Evolutionary conservation across 2,329 filamentous ascomycete species (phyloP), one percentile per base, ranked within the genome.

Genomic region (Aspergillus texensis): DNA sequence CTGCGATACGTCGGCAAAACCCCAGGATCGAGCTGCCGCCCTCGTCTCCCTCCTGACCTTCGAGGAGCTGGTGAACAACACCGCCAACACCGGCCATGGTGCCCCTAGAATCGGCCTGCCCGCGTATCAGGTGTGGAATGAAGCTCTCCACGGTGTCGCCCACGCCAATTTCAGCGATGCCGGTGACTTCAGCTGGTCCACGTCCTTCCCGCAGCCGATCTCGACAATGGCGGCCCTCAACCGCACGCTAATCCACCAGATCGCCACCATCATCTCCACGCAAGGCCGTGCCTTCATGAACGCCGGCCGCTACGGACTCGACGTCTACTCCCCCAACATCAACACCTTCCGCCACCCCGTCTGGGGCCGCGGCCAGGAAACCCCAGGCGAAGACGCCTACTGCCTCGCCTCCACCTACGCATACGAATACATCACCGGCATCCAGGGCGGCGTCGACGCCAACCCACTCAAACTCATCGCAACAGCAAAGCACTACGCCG

Each of bases 231-330:
- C 88, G 0, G 84, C 88, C 0, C 88, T 91, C 66, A 87, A 91
- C 65, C 87, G 89, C 66, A 82, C 83, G 0, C 75, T 91, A 36
- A 85, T 91, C 65, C 73, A 82, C 24, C 77, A 82, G 6, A 84
- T 91, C 3, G 88, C 83, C 2, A 79, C 74, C 2, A 81, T 87
- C 4, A 73, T 80, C 36, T 79, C 79, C 6, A 89, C 84, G 0
- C 88, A 91, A 71, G 87, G 86, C 0, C 81, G 89, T 45, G 88
- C 89, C 0, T 91, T 89, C 71, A 87, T 81, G 70, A 91, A 91
- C 68, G 82, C 74, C 9, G 85, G 84, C 4, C 78, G 82, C 14
- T 83, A 68, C 52, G 73, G 75, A 2, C 61, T 77, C 9, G 72
- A 76, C 52, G 71, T 70, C 14, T 77, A 75, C 58, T 88, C 89